Base-by-base conservation (phyloP, 108 stramenopile species). In the Chaetoceros muelleri region DNA sequence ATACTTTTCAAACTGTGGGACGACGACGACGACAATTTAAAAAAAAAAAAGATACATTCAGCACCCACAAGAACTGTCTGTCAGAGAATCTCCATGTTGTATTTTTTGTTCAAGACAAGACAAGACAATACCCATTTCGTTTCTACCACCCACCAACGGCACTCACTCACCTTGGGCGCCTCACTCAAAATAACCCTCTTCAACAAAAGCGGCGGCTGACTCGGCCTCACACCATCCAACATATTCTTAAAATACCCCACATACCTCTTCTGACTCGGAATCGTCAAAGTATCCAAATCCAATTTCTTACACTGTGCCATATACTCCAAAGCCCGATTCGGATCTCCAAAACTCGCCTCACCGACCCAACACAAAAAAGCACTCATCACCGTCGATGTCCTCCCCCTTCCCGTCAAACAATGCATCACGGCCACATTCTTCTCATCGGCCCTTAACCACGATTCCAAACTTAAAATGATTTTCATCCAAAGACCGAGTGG, bases 291-390 rank as follows among this genome's bases (percentile, higher is more conserved):
- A 24, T 95, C 73, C 30, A 55, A 25, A 7, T 31, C 44, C 3
- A 79, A 48, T 44, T 90, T 73, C 51, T 90, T 81, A 57, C 88
- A 90, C 53, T 68, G 56, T 46, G 90, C 88, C 58, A 96, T 94
- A 59, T 91, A 91, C 27, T 80, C 76, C 57, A 98, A 61, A 3
- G 96, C 95, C 45, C 65, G 59, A 52, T 82, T 66, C 24, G 93
- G 73, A 54, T 86, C 71, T 26, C 62, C 49, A 69, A 90, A 90
- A 30, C 89, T 84, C n/a, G 81, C 85, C 60, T 93, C 85, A 10
- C 94, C 95, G 67, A 93, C 77, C 98, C 98, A 97, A 50, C 85
- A 89, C 46, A 97, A 64, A 48, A 95, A 87, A 29, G 91, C 90
- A 0, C 96, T 91, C 3, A 95, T 52, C 19, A 97, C 94, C 0